These are phyloP conservation scores for Pseudogymnoascus sp. DNA, from an alignment of 2,329 filamentous ascomycete species.

Conservation along the genomic window DNA sequence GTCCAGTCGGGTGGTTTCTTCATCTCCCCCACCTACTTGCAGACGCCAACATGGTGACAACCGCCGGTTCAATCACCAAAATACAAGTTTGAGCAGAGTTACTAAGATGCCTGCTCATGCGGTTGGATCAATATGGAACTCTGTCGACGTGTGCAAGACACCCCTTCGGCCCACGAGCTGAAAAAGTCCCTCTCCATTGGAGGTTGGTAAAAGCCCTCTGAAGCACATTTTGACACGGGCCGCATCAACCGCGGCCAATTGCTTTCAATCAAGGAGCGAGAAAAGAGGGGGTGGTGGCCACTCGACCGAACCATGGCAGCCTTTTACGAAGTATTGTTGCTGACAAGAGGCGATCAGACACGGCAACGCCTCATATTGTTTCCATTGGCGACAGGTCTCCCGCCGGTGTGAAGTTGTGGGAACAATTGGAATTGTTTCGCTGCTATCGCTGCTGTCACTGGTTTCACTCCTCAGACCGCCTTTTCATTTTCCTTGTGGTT, in stretches of 20 bases:
- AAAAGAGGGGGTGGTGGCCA: not conserved
- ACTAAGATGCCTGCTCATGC: not conserved
- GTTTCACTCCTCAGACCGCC: not conserved
- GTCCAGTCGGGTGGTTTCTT: not conserved
- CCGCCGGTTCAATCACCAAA: not conserved
- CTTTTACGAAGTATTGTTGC: not conserved
- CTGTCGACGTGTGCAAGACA: not conserved
- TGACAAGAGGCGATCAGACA: not conserved
- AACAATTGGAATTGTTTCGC: not conserved
- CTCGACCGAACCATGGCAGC: not conserved
- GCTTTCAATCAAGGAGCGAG: not conserved
- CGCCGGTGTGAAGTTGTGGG: conserved; percentile 1
- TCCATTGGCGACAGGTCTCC: not conserved
- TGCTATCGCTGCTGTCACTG: not conserved
- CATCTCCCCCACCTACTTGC: not conserved
- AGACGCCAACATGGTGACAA: not conserved
- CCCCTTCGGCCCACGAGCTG: not conserved
- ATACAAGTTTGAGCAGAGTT: not conserved
- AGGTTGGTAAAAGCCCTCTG: not conserved
- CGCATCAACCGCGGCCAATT: conserved; percentile 3
- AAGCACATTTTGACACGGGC: not conserved
- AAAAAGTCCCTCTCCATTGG: not conserved
- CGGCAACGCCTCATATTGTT: not conserved
- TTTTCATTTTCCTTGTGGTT: conserved; percentile 3
- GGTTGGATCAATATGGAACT: not conserved